phyloP scores from a whole-genome alignment of 345 rosid genomes.

The Camelina neglecta region DNA sequence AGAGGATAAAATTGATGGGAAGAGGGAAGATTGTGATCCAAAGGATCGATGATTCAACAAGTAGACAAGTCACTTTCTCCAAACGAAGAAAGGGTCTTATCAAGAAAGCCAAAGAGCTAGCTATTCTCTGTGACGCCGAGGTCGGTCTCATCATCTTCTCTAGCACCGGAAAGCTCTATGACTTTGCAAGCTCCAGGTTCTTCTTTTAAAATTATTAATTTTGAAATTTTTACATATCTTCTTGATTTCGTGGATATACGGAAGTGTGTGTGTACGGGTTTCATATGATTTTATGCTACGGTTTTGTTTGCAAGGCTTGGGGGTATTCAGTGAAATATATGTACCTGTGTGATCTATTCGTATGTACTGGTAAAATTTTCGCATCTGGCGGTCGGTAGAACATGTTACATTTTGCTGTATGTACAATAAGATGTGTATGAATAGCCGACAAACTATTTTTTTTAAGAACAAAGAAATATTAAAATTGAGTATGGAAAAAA shows the following conservation, averaged over 20 bases:
- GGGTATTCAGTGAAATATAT: slow-evolving; percentile 22
- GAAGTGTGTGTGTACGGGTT: background rate
- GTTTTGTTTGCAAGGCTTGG: background rate
- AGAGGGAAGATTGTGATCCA: slow-evolving; percentile 53
- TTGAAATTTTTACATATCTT: slow-evolving; percentile 20
- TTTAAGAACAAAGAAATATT: slow-evolving; percentile 7
- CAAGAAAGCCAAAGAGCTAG: slow-evolving; percentile 51
- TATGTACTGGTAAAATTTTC: background rate
- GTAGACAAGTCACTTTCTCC: slow-evolving; percentile 56
- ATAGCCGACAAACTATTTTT: slow-evolving; percentile 27
- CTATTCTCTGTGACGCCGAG: slow-evolving; percentile 51
- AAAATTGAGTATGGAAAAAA: slow-evolving; percentile 4
- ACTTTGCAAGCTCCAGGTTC: slow-evolving; percentile 51
- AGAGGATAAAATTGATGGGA: slow-evolving; percentile 43
- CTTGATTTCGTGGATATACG: slow-evolving; percentile 22
- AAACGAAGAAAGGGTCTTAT: slow-evolving; percentile 51
- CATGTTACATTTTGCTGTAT: slow-evolving; percentile 33
- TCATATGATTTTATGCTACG: slow-evolving; percentile 34
- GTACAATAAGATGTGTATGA: slow-evolving; percentile 25
- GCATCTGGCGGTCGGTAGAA: slow-evolving; percentile 35
- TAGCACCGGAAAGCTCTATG: slow-evolving; percentile 50
- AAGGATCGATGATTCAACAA: slow-evolving; percentile 52
- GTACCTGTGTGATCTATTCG: slow-evolving; percentile 31
- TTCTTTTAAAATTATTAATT: slow-evolving; percentile 21
- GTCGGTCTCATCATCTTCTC: slow-evolving; percentile 52